Conservation (phyloP, 495 filamentous ascomycete species). For the Beverwykella pulmonaria region DNA sequence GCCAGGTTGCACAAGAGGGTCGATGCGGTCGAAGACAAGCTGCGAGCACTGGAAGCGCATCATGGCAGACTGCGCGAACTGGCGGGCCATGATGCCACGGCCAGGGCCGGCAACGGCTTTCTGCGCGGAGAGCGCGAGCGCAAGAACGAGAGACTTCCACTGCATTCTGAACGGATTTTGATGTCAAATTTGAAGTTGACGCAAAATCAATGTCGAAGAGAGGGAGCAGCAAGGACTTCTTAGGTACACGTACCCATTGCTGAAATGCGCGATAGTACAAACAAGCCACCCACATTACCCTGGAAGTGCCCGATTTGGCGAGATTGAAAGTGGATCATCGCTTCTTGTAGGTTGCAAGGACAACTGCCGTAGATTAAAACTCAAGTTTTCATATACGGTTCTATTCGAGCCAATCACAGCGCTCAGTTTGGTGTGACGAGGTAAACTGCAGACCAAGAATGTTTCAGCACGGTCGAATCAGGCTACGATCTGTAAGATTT, state of each 20-base stretch:
- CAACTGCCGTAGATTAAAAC: constrained; percentile 30
- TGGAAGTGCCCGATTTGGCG: not conserved
- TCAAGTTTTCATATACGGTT: constrained; percentile 20
- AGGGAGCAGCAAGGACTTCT: constrained; percentile 2
- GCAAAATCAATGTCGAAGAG: not conserved
- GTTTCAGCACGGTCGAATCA: not conserved
- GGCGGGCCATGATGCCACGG: constrained; percentile 24
- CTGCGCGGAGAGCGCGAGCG: constrained; percentile 19
- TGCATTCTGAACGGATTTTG: constrained; percentile 8
- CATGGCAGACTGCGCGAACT: constrained; percentile 34
- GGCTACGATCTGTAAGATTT: not conserved
- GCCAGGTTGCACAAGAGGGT: constrained; percentile 32
- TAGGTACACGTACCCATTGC: not conserved
- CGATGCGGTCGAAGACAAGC: constrained; percentile 31
- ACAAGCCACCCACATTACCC: constrained; percentile 8
- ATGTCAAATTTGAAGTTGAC: not conserved
- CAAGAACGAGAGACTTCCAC: constrained; percentile 23
- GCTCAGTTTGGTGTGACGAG: not conserved
- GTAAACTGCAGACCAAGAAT: not conserved
- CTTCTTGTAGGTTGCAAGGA: constrained; percentile 18
- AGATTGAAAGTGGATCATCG: constrained; percentile 7
- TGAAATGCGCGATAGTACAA: constrained; percentile 15
- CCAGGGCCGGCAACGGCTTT: constrained; percentile 7
- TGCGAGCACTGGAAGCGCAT: constrained; percentile 36
- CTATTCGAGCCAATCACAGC: constrained; percentile 6